Conservation (phyloP, 2,329 filamentous ascomycete species). For the Fusarium luffae region DNA sequence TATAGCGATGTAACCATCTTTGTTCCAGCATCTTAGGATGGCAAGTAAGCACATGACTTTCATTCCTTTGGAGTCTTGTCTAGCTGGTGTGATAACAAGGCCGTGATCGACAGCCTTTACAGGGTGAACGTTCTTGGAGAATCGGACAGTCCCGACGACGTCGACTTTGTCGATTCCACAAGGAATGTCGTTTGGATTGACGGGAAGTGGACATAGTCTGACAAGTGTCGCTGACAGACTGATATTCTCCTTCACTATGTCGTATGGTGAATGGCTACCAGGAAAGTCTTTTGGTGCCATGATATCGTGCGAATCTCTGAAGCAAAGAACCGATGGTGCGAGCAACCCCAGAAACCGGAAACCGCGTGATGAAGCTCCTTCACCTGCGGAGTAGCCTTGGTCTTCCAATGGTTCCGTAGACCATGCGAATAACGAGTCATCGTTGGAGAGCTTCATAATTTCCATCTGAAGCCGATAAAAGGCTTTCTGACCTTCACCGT, state of each 20-base stretch:
- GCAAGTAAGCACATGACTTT: slow-evolving; percentile 19
- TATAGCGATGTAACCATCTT: slow-evolving; percentile 16
- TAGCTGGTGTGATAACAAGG: not conserved
- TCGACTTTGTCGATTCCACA: not conserved
- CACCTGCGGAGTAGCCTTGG: not conserved
- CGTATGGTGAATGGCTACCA: not conserved
- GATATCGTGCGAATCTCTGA: slow-evolving; percentile 12
- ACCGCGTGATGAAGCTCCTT: not conserved
- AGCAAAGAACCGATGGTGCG: slow-evolving; percentile 7
- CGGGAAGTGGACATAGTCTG: slow-evolving; percentile 5
- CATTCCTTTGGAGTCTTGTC: slow-evolving; percentile 10
- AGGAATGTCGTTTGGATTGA: not conserved
- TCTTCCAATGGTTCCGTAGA: slow-evolving; percentile 13
- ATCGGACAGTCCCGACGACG: slow-evolving; percentile 4
- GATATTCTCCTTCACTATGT: slow-evolving; percentile 11
- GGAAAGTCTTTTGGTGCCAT: not conserved
- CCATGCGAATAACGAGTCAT: slow-evolving; percentile 17
- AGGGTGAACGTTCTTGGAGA: not conserved
- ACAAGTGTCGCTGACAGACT: slow-evolving; percentile 9
- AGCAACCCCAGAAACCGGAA: slow-evolving; percentile 3
- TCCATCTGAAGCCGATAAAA: slow-evolving; percentile 21
- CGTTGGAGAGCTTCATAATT: slow-evolving; percentile 23
- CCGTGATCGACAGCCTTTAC: slow-evolving; percentile 15
- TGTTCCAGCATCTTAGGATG: slow-evolving; percentile 9
- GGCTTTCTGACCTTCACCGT: slow-evolving; percentile 12